Conservation (phyloP, 1,284 basidiomycete genomes). For the Sporisorium graminicola region DNA sequence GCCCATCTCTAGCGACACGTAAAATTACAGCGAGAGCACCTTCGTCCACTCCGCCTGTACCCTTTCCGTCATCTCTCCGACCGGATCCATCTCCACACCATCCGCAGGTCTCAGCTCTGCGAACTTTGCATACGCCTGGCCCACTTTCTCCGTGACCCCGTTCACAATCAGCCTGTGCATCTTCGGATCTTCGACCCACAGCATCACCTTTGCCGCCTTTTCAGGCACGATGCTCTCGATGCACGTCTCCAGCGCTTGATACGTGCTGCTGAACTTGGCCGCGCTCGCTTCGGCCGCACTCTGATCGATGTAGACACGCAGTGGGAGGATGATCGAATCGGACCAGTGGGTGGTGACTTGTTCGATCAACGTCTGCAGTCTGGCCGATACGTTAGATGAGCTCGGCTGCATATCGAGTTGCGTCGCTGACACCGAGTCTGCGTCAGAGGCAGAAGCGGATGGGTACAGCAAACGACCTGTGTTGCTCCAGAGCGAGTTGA, state of each 20-base stretch:
- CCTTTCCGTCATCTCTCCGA: conserved; percentile 11
- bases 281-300: conserved; percentile 5
- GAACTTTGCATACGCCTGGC: conserved; percentile 12
- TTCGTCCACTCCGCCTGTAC: conserved; percentile 15
- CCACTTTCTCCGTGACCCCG: conserved; percentile 5
- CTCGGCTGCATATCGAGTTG: conserved; percentile 32
- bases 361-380: conserved; percentile 16
- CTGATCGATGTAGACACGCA: conserved; percentile 42
- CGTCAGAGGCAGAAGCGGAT: conserved; percentile 3
- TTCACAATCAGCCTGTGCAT: conserved; percentile 25
- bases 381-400: conserved; percentile 5
- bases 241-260: conserved; percentile 42
- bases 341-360: conserved; percentile 22
- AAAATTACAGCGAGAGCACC: conserved; percentile 5
- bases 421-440: background rate
- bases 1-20: background rate
- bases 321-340: conserved; percentile 28
- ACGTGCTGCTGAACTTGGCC: conserved; percentile 24
- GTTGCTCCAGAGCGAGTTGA: conserved; percentile 53
- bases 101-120: conserved; percentile 5
- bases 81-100: background rate
- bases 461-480: conserved; percentile 45
- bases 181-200: conserved; percentile 43
- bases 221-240: conserved; percentile 30
- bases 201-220: conserved; percentile 22